Conservation (phyloP, 2,329 filamentous ascomycete genomes). For the Elsinoe ampelina region DNA sequence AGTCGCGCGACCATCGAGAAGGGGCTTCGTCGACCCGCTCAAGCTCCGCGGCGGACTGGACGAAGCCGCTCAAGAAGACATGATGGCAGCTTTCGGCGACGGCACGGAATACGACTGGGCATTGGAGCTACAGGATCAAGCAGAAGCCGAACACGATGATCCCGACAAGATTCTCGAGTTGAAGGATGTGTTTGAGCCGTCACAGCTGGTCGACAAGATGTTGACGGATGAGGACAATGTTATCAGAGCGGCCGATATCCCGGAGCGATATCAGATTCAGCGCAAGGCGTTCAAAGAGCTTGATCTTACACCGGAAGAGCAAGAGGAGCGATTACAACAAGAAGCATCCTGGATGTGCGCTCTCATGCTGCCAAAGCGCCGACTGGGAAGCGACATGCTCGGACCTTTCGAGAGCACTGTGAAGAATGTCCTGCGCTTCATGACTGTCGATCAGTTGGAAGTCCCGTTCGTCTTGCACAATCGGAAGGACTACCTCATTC, state of each 20-base stretch:
- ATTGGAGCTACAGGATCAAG: slow-evolving; percentile 75
- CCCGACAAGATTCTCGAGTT: slow-evolving; percentile 81
- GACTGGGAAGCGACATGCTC: slow-evolving; percentile 58
- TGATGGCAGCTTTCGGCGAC: slow-evolving; percentile 91
- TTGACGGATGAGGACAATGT: slow-evolving; percentile 91
- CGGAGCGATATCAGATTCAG: slow-evolving; percentile 88
- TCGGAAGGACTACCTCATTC: slow-evolving; percentile 93
- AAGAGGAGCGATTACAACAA: slow-evolving; percentile 53
- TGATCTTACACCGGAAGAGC: slow-evolving; percentile 71
- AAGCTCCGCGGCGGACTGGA: slow-evolving; percentile 63
- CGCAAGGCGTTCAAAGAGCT: slow-evolving; percentile 73
- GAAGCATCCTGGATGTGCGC: slow-evolving; percentile 88
- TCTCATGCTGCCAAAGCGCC: slow-evolving; percentile 71
- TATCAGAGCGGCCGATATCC: slow-evolving; percentile 80
- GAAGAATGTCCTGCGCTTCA: slow-evolving; percentile 86
- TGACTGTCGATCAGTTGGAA: slow-evolving; percentile 88
- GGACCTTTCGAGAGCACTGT: slow-evolving; percentile 80
- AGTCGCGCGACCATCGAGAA: slow-evolving; percentile 69
- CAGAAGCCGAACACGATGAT: slow-evolving; percentile 64
- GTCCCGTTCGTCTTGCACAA: slow-evolving; percentile 98
- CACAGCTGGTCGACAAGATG: slow-evolving; percentile 85
- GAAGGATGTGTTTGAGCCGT: slow-evolving; percentile 97
- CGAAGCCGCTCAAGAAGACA: slow-evolving; percentile 87
- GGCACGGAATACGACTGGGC: slow-evolving; percentile 96
- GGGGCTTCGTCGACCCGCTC: slow-evolving; percentile 57